Percentiles rank a stretch among this genome's conserved stretches.
phyloP scores from a whole-genome alignment of 202 grass and related monocot genomes.

The Bolboschoenoplectus hybrid region DNA sequence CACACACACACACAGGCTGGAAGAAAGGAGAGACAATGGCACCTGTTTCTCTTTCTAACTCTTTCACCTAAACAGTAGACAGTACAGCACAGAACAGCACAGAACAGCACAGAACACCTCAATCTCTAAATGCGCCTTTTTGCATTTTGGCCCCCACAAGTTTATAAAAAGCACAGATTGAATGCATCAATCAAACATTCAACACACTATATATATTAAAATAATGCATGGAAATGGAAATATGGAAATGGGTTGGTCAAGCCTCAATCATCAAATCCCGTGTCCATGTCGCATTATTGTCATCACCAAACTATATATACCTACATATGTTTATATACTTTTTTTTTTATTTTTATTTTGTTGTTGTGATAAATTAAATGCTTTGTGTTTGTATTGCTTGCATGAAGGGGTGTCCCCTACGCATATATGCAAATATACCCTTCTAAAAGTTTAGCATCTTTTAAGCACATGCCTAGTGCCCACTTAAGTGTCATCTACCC shows the following conservation, averaged over 20 bases:
- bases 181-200: neutral
- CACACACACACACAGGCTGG: constrained; percentile 34
- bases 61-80: neutral
- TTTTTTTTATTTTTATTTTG: neutral
- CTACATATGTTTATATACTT: neutral
- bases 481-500: neutral
- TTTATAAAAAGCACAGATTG: neutral
- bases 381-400: neutral
- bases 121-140: neutral
- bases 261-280: constrained; percentile 34
- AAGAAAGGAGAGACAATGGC: constrained; percentile 32
- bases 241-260: constrained; percentile 22
- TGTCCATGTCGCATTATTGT: constrained; percentile 42
- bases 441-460: neutral
- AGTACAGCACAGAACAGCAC: constrained; percentile 5
- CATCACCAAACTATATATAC: neutral
- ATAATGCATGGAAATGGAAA: neutral
- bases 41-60: neutral
- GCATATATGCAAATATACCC: neutral
- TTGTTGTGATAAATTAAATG: neutral
- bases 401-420: neutral
- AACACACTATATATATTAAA: too few relatives aligned
- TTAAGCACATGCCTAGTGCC: neutral
- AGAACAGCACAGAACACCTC: constrained; percentile 1
- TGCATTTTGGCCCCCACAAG: constrained; percentile 19